Evolutionary conservation across 179 eudicot species (phyloP).

Genomic region (Spergularia azorica): DNA sequence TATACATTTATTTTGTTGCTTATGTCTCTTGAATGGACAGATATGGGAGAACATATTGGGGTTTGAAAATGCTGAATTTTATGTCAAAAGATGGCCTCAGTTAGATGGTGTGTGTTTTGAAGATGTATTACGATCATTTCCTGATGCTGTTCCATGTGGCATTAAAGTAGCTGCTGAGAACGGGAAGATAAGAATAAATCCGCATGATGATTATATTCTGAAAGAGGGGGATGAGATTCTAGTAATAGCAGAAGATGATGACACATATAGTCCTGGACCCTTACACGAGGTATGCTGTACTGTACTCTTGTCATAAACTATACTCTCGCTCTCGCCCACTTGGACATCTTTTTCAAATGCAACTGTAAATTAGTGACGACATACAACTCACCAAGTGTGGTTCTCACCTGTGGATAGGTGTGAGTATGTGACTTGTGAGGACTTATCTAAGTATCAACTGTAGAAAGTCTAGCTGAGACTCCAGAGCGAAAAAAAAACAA

Average conservation of each 20-base stretch:
- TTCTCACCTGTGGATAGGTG: too few relatives aligned
- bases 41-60: constrained; percentile 97
- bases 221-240: constrained; percentile 70
- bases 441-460: too few relatives aligned
- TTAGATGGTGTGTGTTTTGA: constrained; percentile 62
- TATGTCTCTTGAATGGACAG: constrained; percentile 37
- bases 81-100: constrained; percentile 92
- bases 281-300: constrained; percentile 58
- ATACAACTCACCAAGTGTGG: neutral
- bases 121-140: constrained; percentile 78
- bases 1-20: constrained; percentile 1
- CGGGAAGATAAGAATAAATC: constrained; percentile 81
- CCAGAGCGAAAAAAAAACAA: neutral
- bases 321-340: neutral
- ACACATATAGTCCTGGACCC: constrained; percentile 77
- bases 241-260: constrained; percentile 85
- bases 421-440: too few relatives aligned
- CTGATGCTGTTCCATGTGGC: constrained; percentile 97
- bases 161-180: constrained; percentile 75
- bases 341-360: neutral
- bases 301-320: neutral
- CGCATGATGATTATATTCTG: constrained; percentile 71
- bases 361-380: too few relatives aligned
- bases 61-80: constrained; percentile 95
- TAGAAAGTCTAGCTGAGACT: too few relatives aligned